Percentiles rank a stretch among this genome's conserved stretches.
Conservation (phyloP, 306 rosid genomes). For the Potentilla sterilis region DNA sequence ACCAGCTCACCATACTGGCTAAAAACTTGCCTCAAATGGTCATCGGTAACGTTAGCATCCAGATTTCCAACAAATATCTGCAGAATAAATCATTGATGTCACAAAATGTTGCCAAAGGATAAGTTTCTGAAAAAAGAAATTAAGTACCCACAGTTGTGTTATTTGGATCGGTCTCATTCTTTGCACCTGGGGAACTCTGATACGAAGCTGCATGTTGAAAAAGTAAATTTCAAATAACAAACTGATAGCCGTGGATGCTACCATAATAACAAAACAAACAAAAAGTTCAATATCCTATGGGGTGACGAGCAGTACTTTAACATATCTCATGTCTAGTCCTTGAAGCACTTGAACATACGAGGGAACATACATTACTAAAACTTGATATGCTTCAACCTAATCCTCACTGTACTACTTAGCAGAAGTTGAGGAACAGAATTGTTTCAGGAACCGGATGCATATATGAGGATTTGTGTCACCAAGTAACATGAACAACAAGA, state of each 20-base stretch:
- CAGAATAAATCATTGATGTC: constrained; percentile 21
- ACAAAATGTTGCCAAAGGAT: constrained; percentile 16
- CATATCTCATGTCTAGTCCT: background rate
- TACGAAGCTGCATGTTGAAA: constrained; percentile 75
- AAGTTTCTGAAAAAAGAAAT: constrained; percentile 15
- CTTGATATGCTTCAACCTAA: background rate
- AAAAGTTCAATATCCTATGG: background rate
- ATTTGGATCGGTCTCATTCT: constrained; percentile 85
- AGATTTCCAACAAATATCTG: constrained; percentile 97
- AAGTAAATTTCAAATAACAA: constrained; percentile 23
- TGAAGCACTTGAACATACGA: background rate
- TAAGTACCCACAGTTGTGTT: constrained; percentile 84
- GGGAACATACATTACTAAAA: background rate
- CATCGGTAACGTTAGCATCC: constrained; percentile 84
- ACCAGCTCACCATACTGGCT: constrained; percentile 75
- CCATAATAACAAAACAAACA: background rate
- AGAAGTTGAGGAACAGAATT: background rate
- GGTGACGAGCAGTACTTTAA: background rate
- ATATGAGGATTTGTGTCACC: no score
- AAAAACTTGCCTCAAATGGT: constrained; percentile 86
- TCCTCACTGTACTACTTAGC: background rate
- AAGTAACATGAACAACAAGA: background rate
- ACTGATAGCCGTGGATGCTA: background rate
- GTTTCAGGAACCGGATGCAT: background rate
- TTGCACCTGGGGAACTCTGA: constrained; percentile 72